Percentiles rank a stretch among this genome's conserved stretches.
Evolutionary conservation across 805 yeast species (phyloP).

Genomic region (Allodekkera sacchari): DNA sequence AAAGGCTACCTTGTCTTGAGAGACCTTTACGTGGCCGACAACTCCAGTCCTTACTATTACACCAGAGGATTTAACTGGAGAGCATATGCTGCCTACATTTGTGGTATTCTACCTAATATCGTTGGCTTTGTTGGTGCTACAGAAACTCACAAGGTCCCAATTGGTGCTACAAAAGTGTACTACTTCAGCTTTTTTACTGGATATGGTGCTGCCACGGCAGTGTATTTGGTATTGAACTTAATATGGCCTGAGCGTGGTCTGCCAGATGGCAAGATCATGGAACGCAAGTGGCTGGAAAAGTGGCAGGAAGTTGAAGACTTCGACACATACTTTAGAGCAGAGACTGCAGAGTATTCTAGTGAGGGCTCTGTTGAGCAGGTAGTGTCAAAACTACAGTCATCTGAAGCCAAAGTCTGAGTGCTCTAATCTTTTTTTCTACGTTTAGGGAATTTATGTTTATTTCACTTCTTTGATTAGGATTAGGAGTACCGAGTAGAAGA

Average conservation of each 20-base stretch:
- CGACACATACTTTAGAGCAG: constrained; percentile 26
- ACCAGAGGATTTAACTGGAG: constrained; percentile 74
- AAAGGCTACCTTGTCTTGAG: constrained; percentile 59
- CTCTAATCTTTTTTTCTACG: too few relatives aligned
- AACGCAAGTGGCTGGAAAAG: constrained; percentile 56
- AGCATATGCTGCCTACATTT: constrained; percentile 70
- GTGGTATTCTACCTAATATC: constrained; percentile 77
- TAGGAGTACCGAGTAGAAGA: too few relatives aligned
- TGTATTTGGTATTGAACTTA: constrained; percentile 45
- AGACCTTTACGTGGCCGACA: constrained; percentile 51
- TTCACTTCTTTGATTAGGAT: too few relatives aligned
- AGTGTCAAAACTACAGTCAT: too few relatives aligned
- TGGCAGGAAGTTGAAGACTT: constrained; percentile 59
- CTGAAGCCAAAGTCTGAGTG: too few relatives aligned
- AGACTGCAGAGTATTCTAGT: constrained; percentile 21
- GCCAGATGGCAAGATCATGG: constrained; percentile 33
- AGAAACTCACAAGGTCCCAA: constrained; percentile 60
- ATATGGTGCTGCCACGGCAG: constrained; percentile 46
- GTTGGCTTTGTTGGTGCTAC: constrained; percentile 85
- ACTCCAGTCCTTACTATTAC: constrained; percentile 47
- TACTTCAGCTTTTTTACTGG: constrained; percentile 73
- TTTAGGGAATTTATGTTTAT: too few relatives aligned
- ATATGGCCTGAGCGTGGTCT: constrained; percentile 42
- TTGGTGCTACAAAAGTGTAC: constrained; percentile 70
- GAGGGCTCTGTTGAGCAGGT: too few relatives aligned